Percentiles rank a stretch among this genome's conserved stretches.
phyloP scores from a whole-genome alignment of 768 basidiomycete species.

The Trametes punicea region DNA sequence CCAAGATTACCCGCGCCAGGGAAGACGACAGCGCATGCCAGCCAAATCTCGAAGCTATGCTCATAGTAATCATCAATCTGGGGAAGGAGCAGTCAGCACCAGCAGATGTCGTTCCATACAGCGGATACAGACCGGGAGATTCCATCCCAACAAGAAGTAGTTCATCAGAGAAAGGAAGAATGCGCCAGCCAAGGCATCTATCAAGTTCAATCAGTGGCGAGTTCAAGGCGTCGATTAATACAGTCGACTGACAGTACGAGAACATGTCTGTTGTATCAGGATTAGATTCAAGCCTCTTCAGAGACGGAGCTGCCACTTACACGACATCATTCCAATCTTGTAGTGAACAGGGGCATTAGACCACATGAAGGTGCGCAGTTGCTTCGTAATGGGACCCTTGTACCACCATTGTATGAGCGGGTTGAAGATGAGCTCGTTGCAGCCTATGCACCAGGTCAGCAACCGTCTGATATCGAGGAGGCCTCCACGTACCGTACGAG shows the following conservation, averaged over 20 bases:
- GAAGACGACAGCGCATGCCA: slow-evolving; percentile 69
- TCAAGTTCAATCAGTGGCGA: neutral
- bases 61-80: slow-evolving; percentile 68
- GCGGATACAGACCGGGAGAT: slow-evolving; percentile 37
- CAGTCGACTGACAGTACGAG: slow-evolving; percentile 37
- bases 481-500: slow-evolving; percentile 51
- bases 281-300: neutral
- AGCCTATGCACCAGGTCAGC: slow-evolving; percentile 38
- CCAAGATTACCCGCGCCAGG: slow-evolving; percentile 67
- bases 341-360: slow-evolving; percentile 75
- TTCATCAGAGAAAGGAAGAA: slow-evolving; percentile 63
- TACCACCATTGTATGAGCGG: slow-evolving; percentile 76
- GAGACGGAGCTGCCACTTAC: slow-evolving; percentile 37
- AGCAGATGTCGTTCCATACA: slow-evolving; percentile 33
- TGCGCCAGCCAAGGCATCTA: slow-evolving; percentile 61
- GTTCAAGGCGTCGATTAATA: too few relatives aligned
- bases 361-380: slow-evolving; percentile 76
- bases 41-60: slow-evolving; percentile 70
- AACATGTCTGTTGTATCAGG: slow-evolving; percentile 36
- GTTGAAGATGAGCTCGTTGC: slow-evolving; percentile 81
- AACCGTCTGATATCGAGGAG: neutral
- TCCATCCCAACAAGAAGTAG: slow-evolving; percentile 58
- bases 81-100: slow-evolving; percentile 41
- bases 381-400: slow-evolving; percentile 79
- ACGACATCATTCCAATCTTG: slow-evolving; percentile 77